Conservation (phyloP, 108 stramenopile species). For the Stephanodiscus triporus region DNA sequence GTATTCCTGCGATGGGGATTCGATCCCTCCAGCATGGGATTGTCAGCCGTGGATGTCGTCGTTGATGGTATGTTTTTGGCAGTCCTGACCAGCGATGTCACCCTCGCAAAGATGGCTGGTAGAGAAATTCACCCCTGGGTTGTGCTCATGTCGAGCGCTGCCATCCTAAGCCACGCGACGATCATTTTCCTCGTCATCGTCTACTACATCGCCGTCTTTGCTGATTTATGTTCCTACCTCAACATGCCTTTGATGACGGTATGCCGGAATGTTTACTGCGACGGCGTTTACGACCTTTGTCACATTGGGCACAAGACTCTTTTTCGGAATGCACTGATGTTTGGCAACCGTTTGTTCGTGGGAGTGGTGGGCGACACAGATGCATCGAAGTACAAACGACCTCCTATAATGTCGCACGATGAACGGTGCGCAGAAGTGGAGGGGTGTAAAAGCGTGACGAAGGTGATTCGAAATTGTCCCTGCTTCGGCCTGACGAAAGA, state of each 20-base stretch:
- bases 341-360: conserved; percentile 88
- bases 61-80: conserved; percentile 88
- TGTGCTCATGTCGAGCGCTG: conserved; percentile 79
- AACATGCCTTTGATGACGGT: conserved; percentile 88
- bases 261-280: conserved; percentile 86
- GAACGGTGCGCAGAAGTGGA: conserved; percentile 93
- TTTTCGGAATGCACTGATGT: conserved; percentile 81
- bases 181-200: conserved; percentile 79
- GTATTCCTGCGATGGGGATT: conserved; percentile 63
- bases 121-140: conserved; percentile 90
- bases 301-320: conserved; percentile 89
- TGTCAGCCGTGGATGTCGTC: conserved; percentile 66
- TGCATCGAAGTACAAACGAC: conserved; percentile 84
- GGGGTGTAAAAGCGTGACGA: conserved; percentile 90
- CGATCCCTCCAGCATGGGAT: conserved; percentile 31
- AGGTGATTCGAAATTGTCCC: conserved; percentile 88
- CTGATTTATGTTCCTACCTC: conserved; percentile 86
- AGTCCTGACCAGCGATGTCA: conserved; percentile 82
- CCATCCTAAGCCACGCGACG: conserved; percentile 71
- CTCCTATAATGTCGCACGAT: conserved; percentile 85
- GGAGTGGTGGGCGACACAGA: conserved; percentile 91
- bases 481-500: conserved; percentile 87
- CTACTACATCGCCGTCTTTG: conserved; percentile 91
- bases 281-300: conserved; percentile 90
- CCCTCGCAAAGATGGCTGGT: conserved; percentile 90